Conservation (phyloP, 176 grass and related monocot species). For the Neostapfia colusana region DNA sequence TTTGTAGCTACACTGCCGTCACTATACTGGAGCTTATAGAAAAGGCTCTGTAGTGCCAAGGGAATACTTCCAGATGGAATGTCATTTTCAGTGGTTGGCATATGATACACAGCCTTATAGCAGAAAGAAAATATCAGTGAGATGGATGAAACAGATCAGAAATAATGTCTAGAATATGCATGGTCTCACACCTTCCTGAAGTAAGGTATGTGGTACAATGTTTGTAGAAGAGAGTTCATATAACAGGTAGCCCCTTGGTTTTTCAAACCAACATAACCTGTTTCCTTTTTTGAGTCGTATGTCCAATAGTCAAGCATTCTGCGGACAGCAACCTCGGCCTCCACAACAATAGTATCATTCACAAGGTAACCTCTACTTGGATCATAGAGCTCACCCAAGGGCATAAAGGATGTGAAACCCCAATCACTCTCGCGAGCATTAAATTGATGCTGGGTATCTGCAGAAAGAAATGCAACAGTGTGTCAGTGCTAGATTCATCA, state of each 20-base stretch:
- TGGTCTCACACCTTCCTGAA: conserved; percentile 72
- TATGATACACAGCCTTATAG: conserved; percentile 86
- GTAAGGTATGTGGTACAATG: conserved; percentile 87
- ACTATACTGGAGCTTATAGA: conserved; percentile 93
- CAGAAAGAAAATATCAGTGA: neutral
- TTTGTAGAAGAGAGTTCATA: conserved; percentile 98
- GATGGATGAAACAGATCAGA: conserved; percentile 6
- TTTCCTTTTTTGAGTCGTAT: conserved; percentile 94
- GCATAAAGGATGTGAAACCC: conserved; percentile 97
- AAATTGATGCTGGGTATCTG: conserved; percentile 92
- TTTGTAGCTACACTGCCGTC: conserved; percentile 89
- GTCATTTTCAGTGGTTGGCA: conserved; percentile 94
- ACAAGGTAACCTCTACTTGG: conserved; percentile 74
- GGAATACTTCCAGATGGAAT: conserved; percentile 96
- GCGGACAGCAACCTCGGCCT: conserved; percentile 78
- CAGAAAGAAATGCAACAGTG: conserved; percentile 34
- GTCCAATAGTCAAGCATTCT: conserved; percentile 84
- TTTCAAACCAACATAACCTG: conserved; percentile 87
- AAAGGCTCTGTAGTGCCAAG: conserved; percentile 84
- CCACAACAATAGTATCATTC: conserved; percentile 78
- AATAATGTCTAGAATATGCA: conserved; percentile 22
- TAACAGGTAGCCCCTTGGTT: conserved; percentile 97
- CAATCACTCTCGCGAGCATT: conserved; percentile 91
- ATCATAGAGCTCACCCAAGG: conserved; percentile 83
- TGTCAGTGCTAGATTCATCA: conserved; percentile 18